Evolutionary conservation across 306 rosid genomes (phyloP), one percentile per base, ranked within the genome.

Genomic region (Sechiopsis laciniata): DNA sequence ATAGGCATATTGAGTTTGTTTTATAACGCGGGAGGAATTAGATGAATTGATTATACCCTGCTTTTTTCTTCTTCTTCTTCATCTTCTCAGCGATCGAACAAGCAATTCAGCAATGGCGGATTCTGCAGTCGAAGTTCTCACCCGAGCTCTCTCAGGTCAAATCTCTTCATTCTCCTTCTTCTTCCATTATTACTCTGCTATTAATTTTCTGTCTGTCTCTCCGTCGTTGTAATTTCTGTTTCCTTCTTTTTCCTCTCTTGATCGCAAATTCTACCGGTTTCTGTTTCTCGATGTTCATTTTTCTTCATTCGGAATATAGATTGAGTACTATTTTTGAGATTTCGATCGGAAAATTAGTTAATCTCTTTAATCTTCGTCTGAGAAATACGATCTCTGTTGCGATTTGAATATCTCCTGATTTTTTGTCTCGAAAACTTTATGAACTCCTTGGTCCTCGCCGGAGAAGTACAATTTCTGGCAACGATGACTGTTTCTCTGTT

Each of bases 61-160:
- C 46, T 42, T 17, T 42, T 17, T 40, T 42, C 53, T 65, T 42
- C 53, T 46, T 48, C 52, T 10, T 46, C 72, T 46, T 68, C 46
- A 0, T 40, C 46, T 21, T 32, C 26, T 55, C 46, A 37, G 35
- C 15, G 32, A 54, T 37, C 48, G 15, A 55, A 40, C 6, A 53
- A 70, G 58, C 21, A 26, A 70, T 42, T 42, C 6, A 67, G 37
- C 5, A 69, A 37, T 76, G 78, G 51, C 81, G 65, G 85, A 79
- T 79, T 62, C 72, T 29, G 92, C 84, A 9, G 15, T 91, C 52
- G 86, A 86, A 78, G 81, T 83, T 79, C 75, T 91, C 77, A 85
- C 80, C 78, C 75, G 80, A 45, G 97, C 99, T 73, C 84, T 94
- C 82, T 82, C 96, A 88, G 99, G 99, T 94, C 91, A 1, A 74